Base-by-base conservation (phyloP, 805 yeast genomes). In the Dipodascus albidus region DNA sequence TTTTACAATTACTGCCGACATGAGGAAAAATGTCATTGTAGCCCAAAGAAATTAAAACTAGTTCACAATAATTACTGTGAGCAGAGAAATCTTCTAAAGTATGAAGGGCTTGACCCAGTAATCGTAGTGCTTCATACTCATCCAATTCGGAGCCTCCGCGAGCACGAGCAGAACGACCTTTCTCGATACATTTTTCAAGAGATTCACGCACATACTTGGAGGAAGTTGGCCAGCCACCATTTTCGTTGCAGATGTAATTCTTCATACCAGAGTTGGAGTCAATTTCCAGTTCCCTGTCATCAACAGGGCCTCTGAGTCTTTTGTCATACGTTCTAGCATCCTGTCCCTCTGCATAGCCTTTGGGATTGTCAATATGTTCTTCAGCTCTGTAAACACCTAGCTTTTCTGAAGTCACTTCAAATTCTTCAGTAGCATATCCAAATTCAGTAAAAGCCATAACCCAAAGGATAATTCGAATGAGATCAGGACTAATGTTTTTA, bases 391-490 rank as follows among this genome's bases (percentile, higher is more conserved):
- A 60, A 2, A 48, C 49, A 2, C 62, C 64, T 3, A 60, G 56
- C 1, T 61, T 47, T n/a, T 60, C 61, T 6, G 50, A 52, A 4
- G 62, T 60, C 19, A 60, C 59, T 52, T 60, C 62, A 44, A 58
- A 60, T 54, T 60, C 64, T 42, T 58, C 58, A 33, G 64, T 60
- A 19, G 62, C 63, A 23, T 60, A 60, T 17, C 63, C 63, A 50
- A 60, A 60, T 42, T 58, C 52, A 31, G 60, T 53, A 48, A 60
- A 57, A 1, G 55, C 55, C 44, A 60, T 48, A 23, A 60, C 51
- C 62, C 64, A 60, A 15, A 60, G 41, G 22, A 60, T 22, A 20
- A 57, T 48, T 3, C 59, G 53, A 31, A 60, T 50, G 23, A 57
- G 49, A 23, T 60, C 62, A 3, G 57, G 38, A 8, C 49, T 50